Percentiles rank a stretch among this genome's conserved stretches.
These are phyloP conservation scores for Marasmius tenuissimus DNA, from an alignment of 1,284 basidiomycete genomes.

Conservation along the genomic window DNA sequence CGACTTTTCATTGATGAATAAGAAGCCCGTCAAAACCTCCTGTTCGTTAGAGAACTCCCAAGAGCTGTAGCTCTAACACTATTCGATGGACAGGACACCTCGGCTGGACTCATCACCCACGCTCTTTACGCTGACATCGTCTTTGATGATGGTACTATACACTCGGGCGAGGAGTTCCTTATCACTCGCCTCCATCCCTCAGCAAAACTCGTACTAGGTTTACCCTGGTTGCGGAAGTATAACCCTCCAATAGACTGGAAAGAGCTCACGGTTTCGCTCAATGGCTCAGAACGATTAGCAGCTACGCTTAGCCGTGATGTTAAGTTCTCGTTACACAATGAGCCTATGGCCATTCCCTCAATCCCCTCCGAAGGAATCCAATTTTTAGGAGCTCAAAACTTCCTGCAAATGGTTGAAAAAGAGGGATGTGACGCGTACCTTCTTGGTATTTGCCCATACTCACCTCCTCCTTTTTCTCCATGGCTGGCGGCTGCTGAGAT, in stretches of 20 bases:
- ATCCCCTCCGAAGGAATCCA: too few species aligned
- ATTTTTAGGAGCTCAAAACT: not conserved
- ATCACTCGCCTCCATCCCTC: constrained; percentile 3
- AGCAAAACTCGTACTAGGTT: not conserved
- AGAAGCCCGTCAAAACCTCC: not conserved
- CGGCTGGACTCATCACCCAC: not conserved
- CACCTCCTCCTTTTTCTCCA: too few species aligned
- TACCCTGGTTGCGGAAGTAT: constrained; percentile 1
- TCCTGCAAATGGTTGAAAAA: too few species aligned
- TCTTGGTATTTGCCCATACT: too few species aligned
- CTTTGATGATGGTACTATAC: not conserved
- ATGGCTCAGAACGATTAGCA: not conserved
- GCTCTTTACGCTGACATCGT: not conserved
- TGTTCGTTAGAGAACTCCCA: not conserved
- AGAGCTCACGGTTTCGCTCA: not conserved
- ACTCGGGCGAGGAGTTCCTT: not conserved
- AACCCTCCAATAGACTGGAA: not conserved
- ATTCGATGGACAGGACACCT: not conserved
- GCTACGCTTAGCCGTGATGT: not conserved
- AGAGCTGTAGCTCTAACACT: not conserved
- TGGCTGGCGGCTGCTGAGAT: not conserved
- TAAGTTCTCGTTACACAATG: not conserved
- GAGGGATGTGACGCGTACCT: too few species aligned
- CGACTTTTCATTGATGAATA: not conserved
- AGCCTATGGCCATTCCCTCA: not conserved